Evolutionary conservation across 257 asterid genomes (phyloP), one percentile per base, ranked within the genome.

Genomic region (Thymus quinquecostatus): DNA sequence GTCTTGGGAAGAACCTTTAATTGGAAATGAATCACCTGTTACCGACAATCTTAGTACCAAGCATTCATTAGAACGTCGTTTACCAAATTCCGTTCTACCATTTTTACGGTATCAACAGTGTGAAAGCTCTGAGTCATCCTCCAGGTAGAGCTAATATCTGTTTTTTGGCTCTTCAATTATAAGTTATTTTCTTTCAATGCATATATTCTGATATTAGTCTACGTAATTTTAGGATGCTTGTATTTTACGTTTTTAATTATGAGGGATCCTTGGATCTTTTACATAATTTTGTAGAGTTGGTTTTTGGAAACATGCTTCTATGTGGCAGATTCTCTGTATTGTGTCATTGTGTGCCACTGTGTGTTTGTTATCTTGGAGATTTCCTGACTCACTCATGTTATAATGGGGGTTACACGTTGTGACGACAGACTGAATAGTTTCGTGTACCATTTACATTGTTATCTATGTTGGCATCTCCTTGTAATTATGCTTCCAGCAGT

Each of bases 101-200:
- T 80, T 88, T 54, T 54, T 86, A 53, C 85, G 88, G 73, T 83
- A 65, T 82, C 96, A 89, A 76, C 97, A 82, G 58, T 84, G 84
- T 59, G 98, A 88, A 74, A 87, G 96, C 83, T 89, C 97, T 1
- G 99, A 92, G 75, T 92, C 96, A 79, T 88, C 96, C 55, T 74
- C 87, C 54, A 89, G 99, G 99, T 92, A 83, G 21, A 21, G 60
- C 49, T 57, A 34, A 68, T 66, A 66, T 66, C 60, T 73, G 10
- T 38, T 72, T 27, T 74, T 62, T 56, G 68, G 33, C 64, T 57
- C 69, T 55, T 55, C 53, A 56, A 61, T 66, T 72, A 6, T 63
- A 27, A 41, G 13, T 78, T 64, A 12, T 54, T 51, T 40, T 58
- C 53, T 66, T 51, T 28, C 11, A 28, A 30, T 80, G 74, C 53